Evolutionary conservation across 1,284 basidiomycete species (phyloP), one percentile per base, ranked within the genome.

Genomic region (Tausonia pullulans): DNA sequence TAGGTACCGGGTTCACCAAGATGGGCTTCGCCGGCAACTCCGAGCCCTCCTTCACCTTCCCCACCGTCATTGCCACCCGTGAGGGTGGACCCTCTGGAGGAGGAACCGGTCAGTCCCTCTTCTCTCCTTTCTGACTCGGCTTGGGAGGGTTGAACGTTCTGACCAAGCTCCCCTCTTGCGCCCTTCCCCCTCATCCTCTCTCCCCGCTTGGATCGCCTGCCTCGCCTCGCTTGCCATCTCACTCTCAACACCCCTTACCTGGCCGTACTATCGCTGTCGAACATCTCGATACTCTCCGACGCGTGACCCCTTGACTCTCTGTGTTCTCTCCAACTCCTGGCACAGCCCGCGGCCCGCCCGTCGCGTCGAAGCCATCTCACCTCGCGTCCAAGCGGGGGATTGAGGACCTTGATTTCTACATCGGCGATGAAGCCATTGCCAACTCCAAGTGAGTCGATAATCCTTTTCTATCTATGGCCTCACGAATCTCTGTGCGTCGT

Each of bases 381-480:
- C 84, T 97, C 63, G 95, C 96, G 4, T 90, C 89, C 66, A 98
- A 98, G 79, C 86, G 96, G 68, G 96, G 96, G 9, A 90, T 98
- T 57, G 96, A 99, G 77, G 96, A 99, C 76, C 87, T 98, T 69
- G 96, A 99, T 79, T 99, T 98, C 81, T 97, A 88, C 81, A 99
- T 99, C 78, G 96, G 96, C 67, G 91, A 98, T 76, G 95, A 98
- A 76, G 96, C 96, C 1, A 81, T 98, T 43, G 90, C 90, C 44
- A 97, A 98, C 74, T 85, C 87, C 52, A 97, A 94, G 80, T 76
- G 67, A 61, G 75, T 72, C 8, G 6, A 43, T 7, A 10, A 40
- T 9, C 13, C 11, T 11, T 39, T 7, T 41, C 9, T 53, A 5
- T 27, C 52, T 44, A 40, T n/a, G 27, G 27, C 27, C 27, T 27